A percentile compares a stretch with the other conserved stretches of the same genome.
Conservation (phyloP, 2,329 filamentous ascomycete species). For the Pseudogymnoascus sp. region DNA sequence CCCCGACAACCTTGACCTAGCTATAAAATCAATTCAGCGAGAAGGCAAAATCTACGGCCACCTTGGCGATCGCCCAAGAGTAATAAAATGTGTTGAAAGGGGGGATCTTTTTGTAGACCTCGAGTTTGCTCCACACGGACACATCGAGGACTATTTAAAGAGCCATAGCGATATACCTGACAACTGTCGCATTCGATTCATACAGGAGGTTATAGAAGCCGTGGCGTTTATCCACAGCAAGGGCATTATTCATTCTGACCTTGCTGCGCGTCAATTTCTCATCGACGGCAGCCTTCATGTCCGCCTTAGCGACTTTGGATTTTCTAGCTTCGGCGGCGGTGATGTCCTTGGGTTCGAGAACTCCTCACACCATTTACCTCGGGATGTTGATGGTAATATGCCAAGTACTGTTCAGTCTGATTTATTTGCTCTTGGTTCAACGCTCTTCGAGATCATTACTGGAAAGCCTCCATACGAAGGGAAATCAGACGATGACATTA, state of each 20-base stretch:
- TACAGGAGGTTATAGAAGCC: constrained; percentile 13
- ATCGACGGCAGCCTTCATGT: constrained; percentile 8
- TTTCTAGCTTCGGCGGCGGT: not conserved
- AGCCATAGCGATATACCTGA: constrained; percentile 14
- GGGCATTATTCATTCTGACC: constrained; percentile 14
- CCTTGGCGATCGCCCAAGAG: constrained; percentile 11
- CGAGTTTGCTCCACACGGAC: constrained; percentile 10
- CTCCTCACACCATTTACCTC: constrained; percentile 15
- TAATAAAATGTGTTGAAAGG: constrained; percentile 11
- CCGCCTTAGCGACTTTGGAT: not conserved
- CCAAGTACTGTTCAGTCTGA: constrained; percentile 17
- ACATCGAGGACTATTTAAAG: constrained; percentile 14
- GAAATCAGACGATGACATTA: constrained; percentile 12
- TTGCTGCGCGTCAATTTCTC: constrained; percentile 15
- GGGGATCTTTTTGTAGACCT: not conserved
- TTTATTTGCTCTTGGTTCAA: constrained; percentile 19
- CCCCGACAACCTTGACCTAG: constrained; percentile 13
- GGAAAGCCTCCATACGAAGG: constrained; percentile 19
- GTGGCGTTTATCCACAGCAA: constrained; percentile 14
- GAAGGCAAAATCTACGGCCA: constrained; percentile 13
- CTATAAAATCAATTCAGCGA: constrained; percentile 16
- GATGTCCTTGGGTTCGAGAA: constrained; percentile 10
- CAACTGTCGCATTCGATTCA: constrained; percentile 10
- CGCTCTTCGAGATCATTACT: constrained; percentile 26
- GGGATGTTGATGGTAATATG: constrained; percentile 10